Conservation (phyloP, 208 protist species). For the Sergeia podlipaevii region DNA sequence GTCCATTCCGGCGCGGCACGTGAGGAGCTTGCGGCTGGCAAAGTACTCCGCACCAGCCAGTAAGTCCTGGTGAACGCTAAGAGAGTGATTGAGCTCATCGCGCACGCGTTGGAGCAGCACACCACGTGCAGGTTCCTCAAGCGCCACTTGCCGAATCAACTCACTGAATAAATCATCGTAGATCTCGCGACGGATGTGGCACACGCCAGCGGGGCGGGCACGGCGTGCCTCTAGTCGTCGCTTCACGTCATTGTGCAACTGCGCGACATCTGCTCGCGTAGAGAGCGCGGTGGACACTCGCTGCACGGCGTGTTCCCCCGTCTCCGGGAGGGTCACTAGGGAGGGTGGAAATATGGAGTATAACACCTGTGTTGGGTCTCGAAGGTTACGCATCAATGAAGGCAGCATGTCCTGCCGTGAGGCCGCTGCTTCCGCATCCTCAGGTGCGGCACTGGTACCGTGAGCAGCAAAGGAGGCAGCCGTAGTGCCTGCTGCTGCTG, state of each 20-base stretch:
- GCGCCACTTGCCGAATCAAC: slow-evolving; percentile 97
- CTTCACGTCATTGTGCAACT: slow-evolving; percentile 91
- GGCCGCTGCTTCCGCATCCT: not conserved
- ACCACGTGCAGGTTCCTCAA: slow-evolving; percentile 97
- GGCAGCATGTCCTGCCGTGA: slow-evolving; percentile 6
- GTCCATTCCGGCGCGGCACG: not conserved
- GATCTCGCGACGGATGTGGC: slow-evolving; percentile 95
- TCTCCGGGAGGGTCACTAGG: slow-evolving; percentile 10
- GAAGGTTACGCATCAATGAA: slow-evolving; percentile 14
- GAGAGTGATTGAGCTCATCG: slow-evolving; percentile 88
- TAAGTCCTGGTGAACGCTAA: slow-evolving; percentile 57
- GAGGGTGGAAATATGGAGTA: slow-evolving; percentile 18
- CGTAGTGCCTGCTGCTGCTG: too few species aligned
- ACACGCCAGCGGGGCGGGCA: slow-evolving; percentile 95
- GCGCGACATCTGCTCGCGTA: slow-evolving; percentile 58
- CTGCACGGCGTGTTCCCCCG: slow-evolving; percentile 22
- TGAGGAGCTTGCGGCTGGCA: slow-evolving; percentile 66
- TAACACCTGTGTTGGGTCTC: slow-evolving; percentile 7
- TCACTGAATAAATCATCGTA: slow-evolving; percentile 97
- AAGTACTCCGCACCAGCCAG: slow-evolving; percentile 68
- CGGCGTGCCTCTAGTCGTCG: slow-evolving; percentile 85
- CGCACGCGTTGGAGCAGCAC: slow-evolving; percentile 96
- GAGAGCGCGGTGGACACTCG: slow-evolving; percentile 62
- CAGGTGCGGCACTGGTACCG: too few species aligned
- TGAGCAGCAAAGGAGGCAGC: too few species aligned